phyloP scores from a whole-genome alignment of 768 basidiomycete species.

The Rhodotorula paludigena region DNA sequence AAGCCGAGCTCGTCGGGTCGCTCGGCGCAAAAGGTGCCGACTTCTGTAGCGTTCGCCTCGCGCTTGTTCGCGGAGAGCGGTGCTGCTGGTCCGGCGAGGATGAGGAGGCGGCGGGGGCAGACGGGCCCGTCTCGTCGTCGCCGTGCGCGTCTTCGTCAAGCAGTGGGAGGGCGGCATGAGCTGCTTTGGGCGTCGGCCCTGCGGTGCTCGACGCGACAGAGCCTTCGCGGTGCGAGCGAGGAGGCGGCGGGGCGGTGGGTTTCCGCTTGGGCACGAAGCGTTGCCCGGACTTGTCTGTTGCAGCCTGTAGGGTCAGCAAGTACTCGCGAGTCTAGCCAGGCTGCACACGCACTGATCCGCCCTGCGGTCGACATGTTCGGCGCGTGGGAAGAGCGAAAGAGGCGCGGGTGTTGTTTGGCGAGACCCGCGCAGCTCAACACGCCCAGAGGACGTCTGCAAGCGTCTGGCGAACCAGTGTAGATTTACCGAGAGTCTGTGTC shows the following conservation, averaged over 20 bases:
- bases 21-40: not conserved
- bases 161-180: not conserved
- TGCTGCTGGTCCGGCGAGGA: too few relatives aligned
- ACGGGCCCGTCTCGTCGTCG: not conserved
- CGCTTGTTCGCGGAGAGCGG: not conserved
- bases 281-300: slow-evolving; percentile 17
- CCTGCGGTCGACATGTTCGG: slow-evolving; percentile 14
- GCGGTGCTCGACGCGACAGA: not conserved
- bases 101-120: not conserved
- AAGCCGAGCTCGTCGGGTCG: not conserved
- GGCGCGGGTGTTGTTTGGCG: not conserved
- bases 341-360: slow-evolving; percentile 10
- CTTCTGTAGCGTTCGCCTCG: not conserved
- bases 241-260: not conserved
- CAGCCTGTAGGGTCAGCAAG: not conserved
- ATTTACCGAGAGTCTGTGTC: too few relatives aligned
- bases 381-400: not conserved
- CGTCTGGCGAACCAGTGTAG: too few relatives aligned
- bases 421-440: too few relatives aligned
- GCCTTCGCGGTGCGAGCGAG: not conserved
- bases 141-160: not conserved
- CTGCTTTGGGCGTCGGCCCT: not conserved
- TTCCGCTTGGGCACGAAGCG: slow-evolving; percentile 32
- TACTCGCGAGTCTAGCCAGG: not conserved
- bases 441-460: too few relatives aligned